Conservation (phyloP, 352 stramenopile genomes). For the Peronospora belbahrii region DNA sequence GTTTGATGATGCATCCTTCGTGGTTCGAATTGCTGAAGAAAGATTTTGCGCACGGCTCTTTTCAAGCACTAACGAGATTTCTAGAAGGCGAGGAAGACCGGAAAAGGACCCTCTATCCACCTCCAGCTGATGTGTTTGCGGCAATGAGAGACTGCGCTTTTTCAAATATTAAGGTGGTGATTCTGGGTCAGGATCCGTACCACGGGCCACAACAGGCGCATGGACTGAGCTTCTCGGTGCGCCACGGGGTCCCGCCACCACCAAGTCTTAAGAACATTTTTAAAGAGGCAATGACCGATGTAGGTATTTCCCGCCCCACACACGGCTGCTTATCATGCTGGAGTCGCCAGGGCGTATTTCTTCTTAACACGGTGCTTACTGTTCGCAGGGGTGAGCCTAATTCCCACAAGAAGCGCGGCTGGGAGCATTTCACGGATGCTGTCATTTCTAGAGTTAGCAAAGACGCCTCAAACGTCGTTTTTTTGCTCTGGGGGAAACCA, state of each 20-base stretch:
- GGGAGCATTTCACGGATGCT: constrained; percentile 96
- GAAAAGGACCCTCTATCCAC: constrained; percentile 84
- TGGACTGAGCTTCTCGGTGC: constrained; percentile 88
- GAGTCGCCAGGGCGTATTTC: constrained; percentile 93
- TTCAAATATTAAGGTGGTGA: constrained; percentile 86
- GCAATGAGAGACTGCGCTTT: constrained; percentile 87
- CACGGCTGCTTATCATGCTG: constrained; percentile 91
- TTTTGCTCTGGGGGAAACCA: constrained; percentile 97
- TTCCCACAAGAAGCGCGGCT: constrained; percentile 94
- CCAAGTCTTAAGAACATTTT: constrained; percentile 98
- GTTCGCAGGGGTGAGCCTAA: constrained; percentile 89
- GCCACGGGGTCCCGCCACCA: constrained; percentile 80
- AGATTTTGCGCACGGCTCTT: constrained; percentile 42
- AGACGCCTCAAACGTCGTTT: constrained; percentile 88
- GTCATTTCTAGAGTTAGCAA: constrained; percentile 85
- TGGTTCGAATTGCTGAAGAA: constrained; percentile 51
- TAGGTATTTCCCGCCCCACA: constrained; percentile 56
- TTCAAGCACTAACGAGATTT: constrained; percentile 38
- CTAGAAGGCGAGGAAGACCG: constrained; percentile 43
- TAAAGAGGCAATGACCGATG: constrained; percentile 89
- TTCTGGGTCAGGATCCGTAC: constrained; percentile 91
- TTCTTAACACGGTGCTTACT: constrained; percentile 97
- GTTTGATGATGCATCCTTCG: constrained; percentile 42
- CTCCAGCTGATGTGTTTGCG: constrained; percentile 80
- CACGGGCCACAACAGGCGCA: constrained; percentile 82